Base-by-base conservation (phyloP, 257 asterid species). In the Striga asiatica region DNA sequence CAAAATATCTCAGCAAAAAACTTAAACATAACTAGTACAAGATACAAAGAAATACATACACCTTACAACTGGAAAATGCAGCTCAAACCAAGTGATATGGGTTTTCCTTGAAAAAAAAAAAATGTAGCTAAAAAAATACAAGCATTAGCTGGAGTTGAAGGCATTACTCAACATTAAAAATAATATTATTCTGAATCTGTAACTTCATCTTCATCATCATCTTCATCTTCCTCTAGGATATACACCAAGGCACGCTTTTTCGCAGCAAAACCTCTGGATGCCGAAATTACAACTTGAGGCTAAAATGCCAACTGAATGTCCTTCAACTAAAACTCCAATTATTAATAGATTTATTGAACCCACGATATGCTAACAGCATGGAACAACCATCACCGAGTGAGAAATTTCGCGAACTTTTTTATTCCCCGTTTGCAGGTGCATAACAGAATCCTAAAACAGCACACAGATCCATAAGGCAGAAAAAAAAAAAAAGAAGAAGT, bases 191-290 rank as follows among this genome's bases (percentile, higher is more conserved):
- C 95, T 24, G 84, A 71, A 65, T 85, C 89, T 19, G 78, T 38
- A 56, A 67, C 61, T 70, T 86, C 94, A 22, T 85, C 97, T 70
- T 89, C 98, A n/a, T n/a, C n/a, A n/a, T n/a, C n/a, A n/a, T n/a
- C n/a, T n/a, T n/a, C n/a, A 54, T 89, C 96, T 80, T 89, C 98
- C 58, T 89, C 98, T 23, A 89, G 78, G 48, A 86, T 89, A 70
- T 86, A 89, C 60, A 86, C 94, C 82, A 89, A 53, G 2, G 95
- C 94, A 19, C 95, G 96, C 61, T 81, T 89, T 64, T 85, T 77
- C 37, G 83, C 82, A 61, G 81, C 79, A 54, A 86, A 86, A 60
- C 96, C 96, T 79, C 98, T 81, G 3, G 96, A 83, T 64, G 91
- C 98, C 83, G 94, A 73, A 52, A 71, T 17, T 47, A 34, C 27